Conservation (phyloP, 805 yeast species). For the Suhomyces xylopsoci region DNA sequence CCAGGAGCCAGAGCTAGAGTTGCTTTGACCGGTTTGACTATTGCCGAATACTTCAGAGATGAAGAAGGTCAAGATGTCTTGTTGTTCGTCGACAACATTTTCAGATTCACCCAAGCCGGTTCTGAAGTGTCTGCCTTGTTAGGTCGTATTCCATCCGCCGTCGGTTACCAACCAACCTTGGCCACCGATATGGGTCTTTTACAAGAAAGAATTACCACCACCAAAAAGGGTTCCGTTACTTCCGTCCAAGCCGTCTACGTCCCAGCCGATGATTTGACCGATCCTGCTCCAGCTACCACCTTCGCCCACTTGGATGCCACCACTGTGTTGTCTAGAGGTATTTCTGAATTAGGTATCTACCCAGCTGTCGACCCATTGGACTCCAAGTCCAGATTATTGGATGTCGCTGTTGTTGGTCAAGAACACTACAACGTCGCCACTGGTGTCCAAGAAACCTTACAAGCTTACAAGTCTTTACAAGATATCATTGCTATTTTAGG, state of each 20-base stretch:
- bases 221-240: constrained; percentile 99
- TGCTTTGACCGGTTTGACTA: constrained; percentile 98
- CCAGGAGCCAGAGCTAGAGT: constrained; percentile 99
- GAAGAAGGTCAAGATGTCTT: constrained; percentile 99
- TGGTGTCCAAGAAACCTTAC: constrained; percentile 95
- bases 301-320: constrained; percentile 99
- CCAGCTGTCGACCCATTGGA: constrained; percentile 99
- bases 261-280: constrained; percentile 99
- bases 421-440: constrained; percentile 98
- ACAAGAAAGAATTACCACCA: constrained; percentile 99
- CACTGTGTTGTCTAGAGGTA: constrained; percentile 99
- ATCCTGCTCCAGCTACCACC: constrained; percentile 99
- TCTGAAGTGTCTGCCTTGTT: constrained; percentile 99
- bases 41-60: constrained; percentile 99
- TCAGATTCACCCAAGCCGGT: constrained; percentile 99
- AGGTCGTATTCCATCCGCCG: constrained; percentile 99
- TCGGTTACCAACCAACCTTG: constrained; percentile 99
- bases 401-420: constrained; percentile 95
- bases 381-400: constrained; percentile 98
- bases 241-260: constrained; percentile 99
- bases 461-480: constrained; percentile 99
- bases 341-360: constrained; percentile 99
- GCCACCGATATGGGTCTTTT: constrained; percentile 99
- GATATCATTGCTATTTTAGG: constrained; percentile 99
- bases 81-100: constrained; percentile 98